Conservation (phyloP, 305 asterid genomes). For the Fraxinus platypoda region DNA sequence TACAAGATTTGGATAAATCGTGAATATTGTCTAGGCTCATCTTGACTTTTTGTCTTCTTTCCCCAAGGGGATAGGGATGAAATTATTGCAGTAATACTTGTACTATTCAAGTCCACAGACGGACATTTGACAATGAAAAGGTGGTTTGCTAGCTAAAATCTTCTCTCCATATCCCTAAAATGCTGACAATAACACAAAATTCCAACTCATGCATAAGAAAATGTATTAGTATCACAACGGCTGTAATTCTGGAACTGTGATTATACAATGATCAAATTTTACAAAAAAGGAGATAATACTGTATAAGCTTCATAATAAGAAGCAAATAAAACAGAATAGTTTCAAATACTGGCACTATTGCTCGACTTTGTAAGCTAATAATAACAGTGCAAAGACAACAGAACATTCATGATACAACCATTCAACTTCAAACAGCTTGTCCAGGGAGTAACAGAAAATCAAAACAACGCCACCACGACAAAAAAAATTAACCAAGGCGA, state of each 20-base stretch:
- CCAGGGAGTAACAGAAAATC: not conserved
- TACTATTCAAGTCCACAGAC: too few species aligned
- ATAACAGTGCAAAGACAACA: not conserved
- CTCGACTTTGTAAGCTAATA: not conserved
- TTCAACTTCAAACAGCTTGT: not conserved
- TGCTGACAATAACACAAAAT: not conserved
- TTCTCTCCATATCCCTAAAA: not conserved
- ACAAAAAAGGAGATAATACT: not conserved
- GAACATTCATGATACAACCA: not conserved
- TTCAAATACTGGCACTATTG: not conserved
- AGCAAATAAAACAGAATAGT: not conserved
- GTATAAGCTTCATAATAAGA: not conserved
- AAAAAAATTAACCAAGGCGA: not conserved
- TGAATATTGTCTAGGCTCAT: not conserved
- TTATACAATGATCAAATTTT: not conserved
- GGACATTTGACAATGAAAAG: not conserved
- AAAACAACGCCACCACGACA: not conserved
- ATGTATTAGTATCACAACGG: not conserved
- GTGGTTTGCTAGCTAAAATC: not conserved
- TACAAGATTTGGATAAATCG: not conserved
- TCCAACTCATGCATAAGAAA: not conserved
- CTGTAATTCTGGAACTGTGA: not conserved
- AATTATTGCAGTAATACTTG: not conserved
- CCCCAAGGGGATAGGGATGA: not conserved
- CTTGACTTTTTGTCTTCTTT: not conserved